Evolutionary conservation across 441 rosid species (phyloP), one percentile per base, ranked within the genome.

Genomic region (Brassica hybrid): DNA sequence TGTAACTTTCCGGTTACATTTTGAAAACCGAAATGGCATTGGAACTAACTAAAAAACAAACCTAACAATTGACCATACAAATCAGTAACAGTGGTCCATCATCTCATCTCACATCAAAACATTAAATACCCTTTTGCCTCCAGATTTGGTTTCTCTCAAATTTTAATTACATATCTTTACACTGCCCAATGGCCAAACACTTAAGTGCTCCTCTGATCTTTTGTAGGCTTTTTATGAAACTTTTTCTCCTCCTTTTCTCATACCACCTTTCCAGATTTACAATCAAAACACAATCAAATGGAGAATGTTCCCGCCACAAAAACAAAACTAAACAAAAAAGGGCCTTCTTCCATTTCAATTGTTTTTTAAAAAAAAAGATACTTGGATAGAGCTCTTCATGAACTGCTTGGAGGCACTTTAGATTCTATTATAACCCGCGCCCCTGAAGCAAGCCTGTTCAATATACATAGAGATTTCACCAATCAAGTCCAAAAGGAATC

Each of bases 381-480:
- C 69, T 45, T 72, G 61, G 43, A 57, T 34, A 69, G 0, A 13
- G 72, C 54, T 76, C 62, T 54, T 74, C 76, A 84, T 3, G 85
- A 81, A 79, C 84, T 82, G 74, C 88, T 77, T 48, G 72, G 71
- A 10, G 92, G 82, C 36, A 83, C 85, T 79, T 89, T 88, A 0
- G 98, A 89, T 81, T 95, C 89, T 76, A 95, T 95, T 90, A 89
- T 86, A 86, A 95, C 93, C 83, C 97, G 86, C 61, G 99, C 99
- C 89, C 97, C 99, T 57, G 98, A 95, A 87, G 99, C 93, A 88
- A 95, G 98, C 89, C 99, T 95, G 97, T 78, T 74, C 25, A 36
- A 58, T 25, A 64, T 45, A 50, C 43, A 56, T 45, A 67, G 3
- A 32, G 17, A 13, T 52, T 61, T 61, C 11, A 13, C 21, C 30